A percentile compares a stretch with the other conserved stretches of the same genome.
Evolutionary conservation across 768 basidiomycete species (phyloP).

Genomic region (Russula griseocarnosa): DNA sequence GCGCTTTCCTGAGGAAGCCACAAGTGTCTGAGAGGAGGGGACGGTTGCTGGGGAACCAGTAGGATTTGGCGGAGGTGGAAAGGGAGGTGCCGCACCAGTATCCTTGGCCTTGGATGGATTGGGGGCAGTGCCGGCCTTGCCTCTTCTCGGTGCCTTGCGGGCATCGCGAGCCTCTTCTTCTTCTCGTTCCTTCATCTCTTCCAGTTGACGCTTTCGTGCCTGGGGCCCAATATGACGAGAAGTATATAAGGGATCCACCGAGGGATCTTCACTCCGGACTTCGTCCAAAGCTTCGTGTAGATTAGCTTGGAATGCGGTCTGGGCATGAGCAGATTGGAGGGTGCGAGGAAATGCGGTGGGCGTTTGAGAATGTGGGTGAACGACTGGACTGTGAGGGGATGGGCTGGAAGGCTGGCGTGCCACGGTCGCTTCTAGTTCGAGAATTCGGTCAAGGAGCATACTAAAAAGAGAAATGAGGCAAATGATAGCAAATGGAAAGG

Average conservation of each 20-base stretch:
- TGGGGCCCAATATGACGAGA: conserved; percentile 47
- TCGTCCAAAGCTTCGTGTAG: conserved; percentile 48
- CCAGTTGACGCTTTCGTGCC: conserved; percentile 44
- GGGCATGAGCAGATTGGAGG: conserved; percentile 42
- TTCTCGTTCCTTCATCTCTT: conserved; percentile 38
- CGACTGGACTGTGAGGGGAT: conserved; percentile 20
- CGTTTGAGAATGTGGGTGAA: conserved; percentile 35
- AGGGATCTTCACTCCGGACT: conserved; percentile 43
- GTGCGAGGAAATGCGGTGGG: conserved; percentile 49
- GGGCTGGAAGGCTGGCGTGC: conserved; percentile 35
- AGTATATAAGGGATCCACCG: conserved; percentile 43
- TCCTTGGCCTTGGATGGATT: conserved; percentile 42
- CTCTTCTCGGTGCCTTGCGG: conserved; percentile 37
- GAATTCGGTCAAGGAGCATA: conserved; percentile 54
- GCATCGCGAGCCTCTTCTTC: conserved; percentile 48
- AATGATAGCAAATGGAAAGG: conserved; percentile 18
- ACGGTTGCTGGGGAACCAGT: conserved; percentile 20
- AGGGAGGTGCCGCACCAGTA: conserved; percentile 30
- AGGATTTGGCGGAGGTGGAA: conserved; percentile 30
- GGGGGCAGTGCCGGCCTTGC: conserved; percentile 29
- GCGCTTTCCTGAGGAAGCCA: conserved; percentile 47
- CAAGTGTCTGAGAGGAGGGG: conserved; percentile 37
- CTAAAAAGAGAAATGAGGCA: conserved; percentile 35
- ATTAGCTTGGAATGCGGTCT: conserved; percentile 45
- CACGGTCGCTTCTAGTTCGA: conserved; percentile 48